Evolutionary conservation across 139 green algal genomes (phyloP).

Genomic region (Helicosporidium sp.): DNA sequence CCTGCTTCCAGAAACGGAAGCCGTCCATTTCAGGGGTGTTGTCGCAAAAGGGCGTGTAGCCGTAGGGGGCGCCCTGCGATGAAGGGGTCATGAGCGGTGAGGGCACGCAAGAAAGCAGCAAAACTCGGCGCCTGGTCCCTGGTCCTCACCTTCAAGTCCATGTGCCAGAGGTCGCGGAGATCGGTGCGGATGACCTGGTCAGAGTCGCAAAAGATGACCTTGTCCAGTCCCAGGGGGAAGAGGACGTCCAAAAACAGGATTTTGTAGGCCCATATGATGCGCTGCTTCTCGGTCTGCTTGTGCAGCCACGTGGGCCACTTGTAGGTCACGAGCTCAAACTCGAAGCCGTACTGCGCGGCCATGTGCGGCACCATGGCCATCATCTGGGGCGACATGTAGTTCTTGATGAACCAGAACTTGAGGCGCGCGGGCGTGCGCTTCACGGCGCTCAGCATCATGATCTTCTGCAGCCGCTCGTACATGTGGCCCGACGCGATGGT

Average conservation of each 20-base stretch:
- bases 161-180: slow-evolving; percentile 74
- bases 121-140: not conserved
- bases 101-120: not conserved
- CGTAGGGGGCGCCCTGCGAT: slow-evolving; percentile 62
- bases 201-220: slow-evolving; percentile 90
- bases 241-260: slow-evolving; percentile 98
- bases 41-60: slow-evolving; percentile 96
- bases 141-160: slow-evolving; percentile 54
- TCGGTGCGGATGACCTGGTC: slow-evolving; percentile 88
- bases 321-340: slow-evolving; percentile 93
- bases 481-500: slow-evolving; percentile 66
- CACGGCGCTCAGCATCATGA: slow-evolving; percentile 89
- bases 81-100: not conserved
- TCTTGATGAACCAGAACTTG: slow-evolving; percentile 99
- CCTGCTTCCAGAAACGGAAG: slow-evolving; percentile 94
- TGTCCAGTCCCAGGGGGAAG: slow-evolving; percentile 74
- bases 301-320: slow-evolving; percentile 94
- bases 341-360: slow-evolving; percentile 69
- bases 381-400: slow-evolving; percentile 87
- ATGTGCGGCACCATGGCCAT: slow-evolving; percentile 71
- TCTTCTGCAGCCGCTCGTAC: slow-evolving; percentile 95
- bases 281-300: slow-evolving; percentile 86
- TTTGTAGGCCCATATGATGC: slow-evolving; percentile 86
- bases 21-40: slow-evolving; percentile 91
- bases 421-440: slow-evolving; percentile 61